These are phyloP conservation scores for Trifolium subterraneum DNA, from an alignment of 306 rosid species.

Conservation along the genomic window DNA sequence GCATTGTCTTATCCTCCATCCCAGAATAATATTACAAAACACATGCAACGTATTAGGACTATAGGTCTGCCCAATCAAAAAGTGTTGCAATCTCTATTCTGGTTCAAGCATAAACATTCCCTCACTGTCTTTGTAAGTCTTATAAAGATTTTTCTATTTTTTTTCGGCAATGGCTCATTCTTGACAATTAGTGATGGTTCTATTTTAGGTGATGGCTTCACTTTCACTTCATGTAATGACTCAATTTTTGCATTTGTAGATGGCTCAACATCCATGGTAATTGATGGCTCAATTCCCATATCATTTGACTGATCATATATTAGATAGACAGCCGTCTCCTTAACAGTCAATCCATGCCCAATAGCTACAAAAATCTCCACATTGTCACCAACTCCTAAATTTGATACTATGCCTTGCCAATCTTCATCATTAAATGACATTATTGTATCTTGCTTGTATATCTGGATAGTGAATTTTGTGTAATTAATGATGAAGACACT, in stretches of 20 bases:
- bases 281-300: no score
- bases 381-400: constrained; percentile 20
- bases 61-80: not conserved
- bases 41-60: no score
- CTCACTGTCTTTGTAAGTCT: not conserved
- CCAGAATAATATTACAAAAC: no score
- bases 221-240: not conserved
- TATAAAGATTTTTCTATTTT: no score
- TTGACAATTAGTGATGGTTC: not conserved
- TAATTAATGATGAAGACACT: constrained; percentile 23
- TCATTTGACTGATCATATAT: not conserved
- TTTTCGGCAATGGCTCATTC: not conserved
- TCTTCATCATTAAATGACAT: constrained; percentile 33
- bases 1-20: no score
- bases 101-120: constrained; percentile 2
- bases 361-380: constrained; percentile 29
- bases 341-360: not conserved
- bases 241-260: no score
- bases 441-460: constrained; percentile 22
- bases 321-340: constrained; percentile 20
- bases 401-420: constrained; percentile 12
- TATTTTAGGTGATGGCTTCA: not conserved
- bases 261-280: not conserved
- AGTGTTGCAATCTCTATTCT: not conserved
- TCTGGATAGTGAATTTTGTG: constrained; percentile 24